A percentile compares a stretch with the other conserved stretches of the same genome.
These are phyloP conservation scores for Auricularia auricula-judae DNA, from an alignment of 768 basidiomycete genomes.

Conservation along the genomic window DNA sequence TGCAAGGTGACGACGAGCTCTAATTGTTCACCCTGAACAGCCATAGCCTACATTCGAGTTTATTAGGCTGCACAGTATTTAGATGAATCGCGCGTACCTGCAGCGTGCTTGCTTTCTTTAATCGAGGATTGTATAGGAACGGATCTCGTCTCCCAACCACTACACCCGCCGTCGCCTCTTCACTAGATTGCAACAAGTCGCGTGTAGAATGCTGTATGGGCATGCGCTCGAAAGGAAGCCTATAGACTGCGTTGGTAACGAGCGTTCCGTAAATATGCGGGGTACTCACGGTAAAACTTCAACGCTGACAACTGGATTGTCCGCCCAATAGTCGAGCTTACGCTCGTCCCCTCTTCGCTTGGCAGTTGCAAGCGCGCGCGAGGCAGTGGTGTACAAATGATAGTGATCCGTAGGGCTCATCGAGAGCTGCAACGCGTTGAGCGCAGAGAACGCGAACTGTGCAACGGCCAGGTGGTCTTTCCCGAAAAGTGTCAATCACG, in stretches of 20 bases:
- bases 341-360: conserved; percentile 65
- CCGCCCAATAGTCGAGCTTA: conserved; percentile 78
- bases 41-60: conserved; percentile 25
- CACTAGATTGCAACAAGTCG: conserved; percentile 11
- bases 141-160: conserved; percentile 49
- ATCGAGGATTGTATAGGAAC: conserved; percentile 86
- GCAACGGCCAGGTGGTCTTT: conserved; percentile 78
- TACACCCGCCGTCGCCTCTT: conserved; percentile 27
- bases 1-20: conserved; percentile 78
- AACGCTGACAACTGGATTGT: conserved; percentile 67
- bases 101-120: conserved; percentile 34
- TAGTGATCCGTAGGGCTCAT: conserved; percentile 70
- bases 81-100: conserved; percentile 16
- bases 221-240: conserved; percentile 57
- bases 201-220: conserved; percentile 56
- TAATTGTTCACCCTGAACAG: conserved; percentile 73
- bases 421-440: conserved; percentile 60
- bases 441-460: conserved; percentile 78
- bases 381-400: conserved; percentile 62
- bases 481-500: neutral
- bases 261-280: neutral
- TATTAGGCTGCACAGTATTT: no score
- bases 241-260: conserved; percentile 20
- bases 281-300: conserved; percentile 60
- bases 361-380: conserved; percentile 61